Base-by-base conservation (phyloP, 768 basidiomycete genomes). In the Piloderma croceum region DNA sequence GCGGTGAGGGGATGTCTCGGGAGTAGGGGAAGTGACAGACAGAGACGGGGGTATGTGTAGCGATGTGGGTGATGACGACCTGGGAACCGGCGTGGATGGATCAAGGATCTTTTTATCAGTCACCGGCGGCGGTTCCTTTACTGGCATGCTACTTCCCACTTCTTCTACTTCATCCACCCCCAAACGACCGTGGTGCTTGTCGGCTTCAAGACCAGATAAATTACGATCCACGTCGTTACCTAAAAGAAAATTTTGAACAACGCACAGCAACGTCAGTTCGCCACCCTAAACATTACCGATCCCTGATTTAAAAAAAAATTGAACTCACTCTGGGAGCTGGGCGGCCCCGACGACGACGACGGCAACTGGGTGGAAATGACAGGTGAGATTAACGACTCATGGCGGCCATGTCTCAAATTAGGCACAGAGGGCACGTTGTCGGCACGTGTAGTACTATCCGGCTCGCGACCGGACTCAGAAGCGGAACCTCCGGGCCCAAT, bases 301-400 rank as follows among this genome's bases (percentile, higher is more conserved):
- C n/a, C n/a, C n/a, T n/a, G n/a, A n/a, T n/a, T n/a, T n/a, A n/a
- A n/a, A n/a, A n/a, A n/a, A n/a, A n/a, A n/a, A n/a, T n/a, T n/a
- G n/a, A n/a, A n/a, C n/a, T n/a, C n/a, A n/a, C n/a, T n/a, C n/a
- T n/a, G n/a, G n/a, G n/a, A n/a, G n/a, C n/a, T n/a, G n/a, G 60
- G 49, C 33, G 43, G 54, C 41, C 57, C 56, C 29, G 60, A 9
- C 23, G 41, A 59, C 45, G 56, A 58, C 40, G 62, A 51, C n/a
- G n/a, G n/a, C n/a, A 62, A 60, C 51, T 19, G 61, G 58, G 38
- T 44, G 43, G 12, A 25, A 25, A 13, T 24, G 24, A 1, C 48
- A 29, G 27, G 27, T 9, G 15, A 29, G 15, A 29, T 9, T 9
- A 29, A 15, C 10, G 27, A 15, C 9, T 9, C 27, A 9, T 29